Evolutionary conservation across 1,284 basidiomycete species (phyloP).

Genomic region (Anthracocystis panici-leucophaei): DNA sequence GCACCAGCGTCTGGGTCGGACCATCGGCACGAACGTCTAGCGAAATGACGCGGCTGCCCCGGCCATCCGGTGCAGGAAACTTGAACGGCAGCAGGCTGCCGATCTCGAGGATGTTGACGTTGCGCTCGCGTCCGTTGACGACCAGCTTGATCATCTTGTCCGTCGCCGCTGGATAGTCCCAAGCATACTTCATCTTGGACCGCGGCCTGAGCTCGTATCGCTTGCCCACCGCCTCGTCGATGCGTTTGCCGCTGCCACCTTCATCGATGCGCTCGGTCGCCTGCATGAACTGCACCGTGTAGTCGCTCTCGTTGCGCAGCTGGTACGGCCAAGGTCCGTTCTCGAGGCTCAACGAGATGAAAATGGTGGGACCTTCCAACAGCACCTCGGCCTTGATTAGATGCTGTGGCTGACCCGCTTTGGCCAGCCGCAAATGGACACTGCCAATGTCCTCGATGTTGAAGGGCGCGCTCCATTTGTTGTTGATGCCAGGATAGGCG

Average conservation of each 20-base stretch:
- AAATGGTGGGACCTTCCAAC: slow-evolving; percentile 89
- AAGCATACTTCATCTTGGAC: slow-evolving; percentile 81
- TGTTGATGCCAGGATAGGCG: slow-evolving; percentile 84
- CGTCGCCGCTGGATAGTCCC: slow-evolving; percentile 89
- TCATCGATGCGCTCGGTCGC: slow-evolving; percentile 46
- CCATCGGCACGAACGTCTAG: slow-evolving; percentile 94
- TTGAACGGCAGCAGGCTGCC: slow-evolving; percentile 91
- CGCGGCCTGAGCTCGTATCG: slow-evolving; percentile 76
- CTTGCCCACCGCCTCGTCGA: slow-evolving; percentile 61
- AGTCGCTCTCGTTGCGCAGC: slow-evolving; percentile 89
- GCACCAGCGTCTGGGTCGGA: slow-evolving; percentile 84
- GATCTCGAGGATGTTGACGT: slow-evolving; percentile 95
- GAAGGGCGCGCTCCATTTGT: slow-evolving; percentile 89
- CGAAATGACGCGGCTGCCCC: slow-evolving; percentile 77
- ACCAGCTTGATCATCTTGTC: slow-evolving; percentile 83
- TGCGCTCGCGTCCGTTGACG: slow-evolving; percentile 77
- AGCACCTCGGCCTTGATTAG: slow-evolving; percentile 86
- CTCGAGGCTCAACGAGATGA: slow-evolving; percentile 80
- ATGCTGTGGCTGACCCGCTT: slow-evolving; percentile 70
- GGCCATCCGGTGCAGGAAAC: slow-evolving; percentile 72
- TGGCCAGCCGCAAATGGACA: slow-evolving; percentile 80
- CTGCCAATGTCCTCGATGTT: slow-evolving; percentile 91
- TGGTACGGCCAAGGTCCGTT: slow-evolving; percentile 85
- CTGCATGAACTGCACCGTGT: slow-evolving; percentile 81
- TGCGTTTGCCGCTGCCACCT: slow-evolving; percentile 24